These are phyloP conservation scores for Casuarina glauca DNA, from an alignment of 306 rosid genomes.

Conservation along the genomic window DNA sequence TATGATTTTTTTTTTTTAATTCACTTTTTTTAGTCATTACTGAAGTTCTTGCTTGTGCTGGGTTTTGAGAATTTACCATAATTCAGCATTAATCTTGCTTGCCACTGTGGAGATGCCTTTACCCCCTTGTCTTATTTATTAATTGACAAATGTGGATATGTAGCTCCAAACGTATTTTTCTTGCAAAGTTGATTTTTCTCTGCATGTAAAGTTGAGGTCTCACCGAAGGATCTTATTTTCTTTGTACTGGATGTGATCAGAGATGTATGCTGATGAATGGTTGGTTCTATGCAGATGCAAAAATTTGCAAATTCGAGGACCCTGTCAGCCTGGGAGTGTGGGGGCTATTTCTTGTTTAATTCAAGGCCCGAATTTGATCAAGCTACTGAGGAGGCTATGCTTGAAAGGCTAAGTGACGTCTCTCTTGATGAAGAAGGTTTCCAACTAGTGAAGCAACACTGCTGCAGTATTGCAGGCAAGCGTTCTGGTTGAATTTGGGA, in stretches of 20 bases:
- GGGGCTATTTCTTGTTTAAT: conserved; percentile 39
- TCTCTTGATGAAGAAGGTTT: conserved; percentile 33
- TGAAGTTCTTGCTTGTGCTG: neutral
- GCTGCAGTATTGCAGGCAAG: conserved; percentile 26
- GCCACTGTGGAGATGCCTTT: neutral
- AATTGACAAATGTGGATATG: neutral
- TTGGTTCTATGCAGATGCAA: conserved; percentile 26
- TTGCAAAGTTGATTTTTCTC: neutral
- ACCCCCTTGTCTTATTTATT: neutral
- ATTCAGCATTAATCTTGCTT: neutral
- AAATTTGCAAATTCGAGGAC: conserved; percentile 9
- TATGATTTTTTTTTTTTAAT: neutral
- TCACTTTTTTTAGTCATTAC: neutral
- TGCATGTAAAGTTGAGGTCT: neutral
- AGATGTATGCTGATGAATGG: neutral
- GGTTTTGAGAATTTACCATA: neutral
- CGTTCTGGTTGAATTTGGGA: conserved; percentile 15
- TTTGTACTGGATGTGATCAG: neutral
- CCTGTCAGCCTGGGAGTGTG: conserved; percentile 48
- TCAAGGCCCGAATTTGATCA: conserved; percentile 37
- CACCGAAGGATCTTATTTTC: neutral
- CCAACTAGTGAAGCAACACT: conserved; percentile 36
- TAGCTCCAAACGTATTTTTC: neutral
- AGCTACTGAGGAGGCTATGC: conserved; percentile 29
- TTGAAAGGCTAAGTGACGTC: conserved; percentile 17